phyloP scores from a whole-genome alignment of 192 early-diverging fungal genomes.

The Coemansia sp. region DNA sequence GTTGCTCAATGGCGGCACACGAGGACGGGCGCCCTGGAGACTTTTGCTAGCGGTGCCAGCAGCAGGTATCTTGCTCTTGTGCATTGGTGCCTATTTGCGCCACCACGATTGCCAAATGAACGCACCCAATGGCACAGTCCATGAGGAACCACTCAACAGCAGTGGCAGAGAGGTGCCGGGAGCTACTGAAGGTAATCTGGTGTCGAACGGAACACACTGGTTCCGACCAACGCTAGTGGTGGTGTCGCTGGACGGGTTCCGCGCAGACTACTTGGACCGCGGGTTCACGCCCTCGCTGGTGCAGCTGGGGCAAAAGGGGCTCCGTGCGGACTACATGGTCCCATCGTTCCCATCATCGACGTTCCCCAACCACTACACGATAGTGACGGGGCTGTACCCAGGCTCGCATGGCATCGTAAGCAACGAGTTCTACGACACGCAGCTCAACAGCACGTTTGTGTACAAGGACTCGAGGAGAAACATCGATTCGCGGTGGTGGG shows the following conservation, averaged over 20 bases:
- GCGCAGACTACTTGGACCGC: constrained; percentile 78
- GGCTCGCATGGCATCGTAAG: constrained; percentile 89
- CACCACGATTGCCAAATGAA: not conserved
- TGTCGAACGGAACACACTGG: constrained; percentile 65
- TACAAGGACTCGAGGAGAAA: constrained; percentile 69
- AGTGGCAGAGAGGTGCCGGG: not conserved
- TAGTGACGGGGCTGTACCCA: constrained; percentile 92
- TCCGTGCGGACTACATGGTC: constrained; percentile 52
- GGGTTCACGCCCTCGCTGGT: constrained; percentile 66
- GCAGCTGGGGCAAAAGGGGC: constrained; percentile 29
- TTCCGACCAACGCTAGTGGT: constrained; percentile 73
- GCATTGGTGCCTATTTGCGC: not conserved
- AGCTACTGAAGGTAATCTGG: not conserved
- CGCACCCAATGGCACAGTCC: not conserved
- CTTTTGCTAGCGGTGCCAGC: not conserved
- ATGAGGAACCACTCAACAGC: not conserved
- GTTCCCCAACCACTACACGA: constrained; percentile 91
- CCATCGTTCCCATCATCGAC: constrained; percentile 67
- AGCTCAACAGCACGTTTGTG: constrained; percentile 69
- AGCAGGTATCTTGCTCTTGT: constrained; percentile 1
- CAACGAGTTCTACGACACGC: constrained; percentile 79
- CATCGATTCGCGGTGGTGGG: constrained; percentile 78
- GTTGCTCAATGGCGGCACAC: not conserved
- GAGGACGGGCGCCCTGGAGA: not conserved
- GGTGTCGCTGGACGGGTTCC: constrained; percentile 86